Evolutionary conservation across 2,329 filamentous ascomycete species (phyloP), one percentile per base, ranked within the genome.

Genomic region (Cladosporium sp.): DNA sequence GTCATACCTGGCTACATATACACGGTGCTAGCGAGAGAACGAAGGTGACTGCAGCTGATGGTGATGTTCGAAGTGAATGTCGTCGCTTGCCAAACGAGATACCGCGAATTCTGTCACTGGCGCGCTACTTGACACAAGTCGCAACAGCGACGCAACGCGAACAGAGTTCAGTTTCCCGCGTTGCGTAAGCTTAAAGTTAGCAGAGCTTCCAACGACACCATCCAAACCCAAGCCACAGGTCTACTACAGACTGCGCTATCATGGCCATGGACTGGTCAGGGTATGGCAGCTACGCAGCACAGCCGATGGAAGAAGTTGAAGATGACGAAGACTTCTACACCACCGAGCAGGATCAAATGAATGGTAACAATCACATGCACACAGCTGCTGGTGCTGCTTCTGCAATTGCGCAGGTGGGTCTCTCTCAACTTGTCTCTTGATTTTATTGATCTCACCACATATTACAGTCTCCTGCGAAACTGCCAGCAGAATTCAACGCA

Each of bases 321-420:
- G 66, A 67, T 35, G 66, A 67, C 40, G 66, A 67, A 31, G 63
- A 68, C 57, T 68, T 68, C 56, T 68, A 68, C 40, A 37, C 60
- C 46, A 35, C 40, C 63, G 55, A 33, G 12, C 44, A 59, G 44
- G 46, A 64, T 31, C 29, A 62, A 29, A 40, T 35, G 31, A 59
- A 64, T 21, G 55, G 55, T 65, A 44, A 60, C 28, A 40, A 57
- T 53, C 44, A 65, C 55, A 55, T 60, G 62, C 55, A 59, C 29
- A 44, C 62, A 52, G 31, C 56, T 21, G 62, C 53, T 50, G 62
- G 62, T 18, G 62, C 61, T 29, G 14, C 55, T 44, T 12, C 18
- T 55, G 33, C 62, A 52, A 16, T 6, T 6, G 62, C 35, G 10
- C 28, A 37, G 44, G 62, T 65, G 40, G 56, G 55, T 44, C 35